Base-by-base conservation (phyloP, 1,284 basidiomycete species). In the Ceratobasidium sp. region DNA sequence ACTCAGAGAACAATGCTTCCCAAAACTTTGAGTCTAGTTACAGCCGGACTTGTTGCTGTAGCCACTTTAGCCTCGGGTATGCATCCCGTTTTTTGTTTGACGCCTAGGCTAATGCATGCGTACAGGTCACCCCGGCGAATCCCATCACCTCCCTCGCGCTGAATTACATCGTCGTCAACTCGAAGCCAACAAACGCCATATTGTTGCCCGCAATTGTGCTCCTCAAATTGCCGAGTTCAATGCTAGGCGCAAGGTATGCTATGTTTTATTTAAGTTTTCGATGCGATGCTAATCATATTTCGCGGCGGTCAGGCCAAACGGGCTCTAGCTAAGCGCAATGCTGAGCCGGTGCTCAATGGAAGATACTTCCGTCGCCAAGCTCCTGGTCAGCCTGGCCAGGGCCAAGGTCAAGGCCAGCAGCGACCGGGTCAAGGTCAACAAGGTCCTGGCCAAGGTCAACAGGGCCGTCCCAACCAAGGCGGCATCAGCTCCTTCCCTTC, bases 161-260 rank as follows among this genome's bases (percentile, higher is more conserved):
- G 64, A 67, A 20, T 52, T 67, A 22, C 4, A 45, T 25, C 50
- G 50, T 55, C 64, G 64, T 29, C 64, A 67, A 32, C 50, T 67
- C 17, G 52, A 54, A 25, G 64, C 64, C 17, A 67, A 67, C 64
- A 67, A 67, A 29, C 64, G 64, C 29, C 64, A 67, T 31, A 10
- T 67, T 2, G 38, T 54, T 20, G 64, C 64, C 15, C 64, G 64
- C 52, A 67, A 67, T n/a, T 67, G 64, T 45, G 64, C 64, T 20
- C 42, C 64, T n/a, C 64, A 67, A 20, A 67, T 67, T 42, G 64
- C 64, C 12, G 64, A 67, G 52, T 67, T 67, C n/a, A 67, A 67
- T n/a, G 64, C 64, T 31, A 67, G 55, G 42, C 64, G 64, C 15
- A 67, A 67, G 40, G 64, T 67, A 22, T 22, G n/a, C 45, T 15